Base-by-base conservation (phyloP, 164 flowering plant genomes). In the Vitis labrusca region DNA sequence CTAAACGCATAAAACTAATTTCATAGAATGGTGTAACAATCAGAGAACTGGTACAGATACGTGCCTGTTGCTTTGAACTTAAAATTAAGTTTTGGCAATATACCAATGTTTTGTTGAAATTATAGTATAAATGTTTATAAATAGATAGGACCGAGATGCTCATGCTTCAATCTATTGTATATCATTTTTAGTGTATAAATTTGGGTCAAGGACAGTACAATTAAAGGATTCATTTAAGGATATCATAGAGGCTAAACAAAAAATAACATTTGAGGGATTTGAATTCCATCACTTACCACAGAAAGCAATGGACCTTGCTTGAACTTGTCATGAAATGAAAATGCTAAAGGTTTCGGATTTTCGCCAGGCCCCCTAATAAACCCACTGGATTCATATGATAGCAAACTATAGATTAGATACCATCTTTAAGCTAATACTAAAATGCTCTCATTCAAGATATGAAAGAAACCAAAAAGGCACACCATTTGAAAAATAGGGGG, bases 311-410 rank as follows among this genome's bases (percentile, higher is more conserved):
- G 90, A 66, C 98, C 99, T 56, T 95, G 91, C 68, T 87, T 91
- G 79, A 90, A 89, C 73, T 90, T 92, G 81, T 90, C 80, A 65
- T 95, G 91, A 77, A 93, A 95, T 32, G 97, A 80, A 82, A 93
- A 88, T 49, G 91, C 79, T n/a, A 93, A 56, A 37, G 97, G 94
- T 80, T 85, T 88, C 11, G 94, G 92, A 73, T 80, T 74, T 56
- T 93, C 95, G 47, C 95, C 99, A 48, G 99, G 98, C 29, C 98
- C 99, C 86, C 97, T 81, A 61, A 93, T 85, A 76, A 93, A 95
- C 62, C 98, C 99, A 78, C 99, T 92, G 82, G 12, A 72, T 14
- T 37, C 61, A 76, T 3, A 74, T 8, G 10, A 68, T 8, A 54
- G 5, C 32, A 61, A 73, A 61, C 32, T 49, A 8, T 2, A 59